These are phyloP conservation scores for Bidens hawaiensis DNA, from an alignment of 140 eudicot genomes.

Conservation along the genomic window DNA sequence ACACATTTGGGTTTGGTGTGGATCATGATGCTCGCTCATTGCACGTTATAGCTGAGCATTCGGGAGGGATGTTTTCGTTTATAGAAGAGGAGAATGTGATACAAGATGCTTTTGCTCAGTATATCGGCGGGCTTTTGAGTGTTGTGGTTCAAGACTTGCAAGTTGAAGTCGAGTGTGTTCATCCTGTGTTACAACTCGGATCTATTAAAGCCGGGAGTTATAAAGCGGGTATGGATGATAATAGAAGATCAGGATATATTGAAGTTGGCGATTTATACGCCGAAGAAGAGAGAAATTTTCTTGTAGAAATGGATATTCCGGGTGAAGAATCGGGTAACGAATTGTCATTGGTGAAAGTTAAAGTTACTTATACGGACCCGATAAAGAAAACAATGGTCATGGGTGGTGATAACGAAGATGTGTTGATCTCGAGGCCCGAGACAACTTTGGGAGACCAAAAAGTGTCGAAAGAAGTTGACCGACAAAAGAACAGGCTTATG, in stretches of 20 bases:
- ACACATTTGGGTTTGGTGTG: slow-evolving; percentile 78
- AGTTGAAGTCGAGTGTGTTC: slow-evolving; percentile 50
- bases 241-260: slow-evolving; percentile 38
- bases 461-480: slow-evolving; percentile 59
- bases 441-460: not conserved
- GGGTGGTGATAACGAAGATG: slow-evolving; percentile 25
- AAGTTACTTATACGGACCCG: slow-evolving; percentile 48
- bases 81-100: slow-evolving; percentile 66
- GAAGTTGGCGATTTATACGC: slow-evolving; percentile 83
- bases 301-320: slow-evolving; percentile 51
- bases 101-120: slow-evolving; percentile 95
- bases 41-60: slow-evolving; percentile 69
- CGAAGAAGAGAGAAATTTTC: slow-evolving; percentile 81
- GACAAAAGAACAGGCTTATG: slow-evolving; percentile 54
- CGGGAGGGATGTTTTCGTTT: slow-evolving; percentile 88
- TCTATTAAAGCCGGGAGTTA: slow-evolving; percentile 77
- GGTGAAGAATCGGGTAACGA: slow-evolving; percentile 20
- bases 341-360: slow-evolving; percentile 44
- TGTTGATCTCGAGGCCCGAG: slow-evolving; percentile 51
- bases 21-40: slow-evolving; percentile 80
- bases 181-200: slow-evolving; percentile 37
- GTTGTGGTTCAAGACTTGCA: slow-evolving; percentile 69
- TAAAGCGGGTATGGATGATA: slow-evolving; percentile 21
- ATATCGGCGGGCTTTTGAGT: slow-evolving; percentile 88
- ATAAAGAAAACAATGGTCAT: slow-evolving; percentile 31